These are phyloP conservation scores for Cubamyces lactineus DNA, from an alignment of 768 basidiomycete genomes.

Conservation along the genomic window DNA sequence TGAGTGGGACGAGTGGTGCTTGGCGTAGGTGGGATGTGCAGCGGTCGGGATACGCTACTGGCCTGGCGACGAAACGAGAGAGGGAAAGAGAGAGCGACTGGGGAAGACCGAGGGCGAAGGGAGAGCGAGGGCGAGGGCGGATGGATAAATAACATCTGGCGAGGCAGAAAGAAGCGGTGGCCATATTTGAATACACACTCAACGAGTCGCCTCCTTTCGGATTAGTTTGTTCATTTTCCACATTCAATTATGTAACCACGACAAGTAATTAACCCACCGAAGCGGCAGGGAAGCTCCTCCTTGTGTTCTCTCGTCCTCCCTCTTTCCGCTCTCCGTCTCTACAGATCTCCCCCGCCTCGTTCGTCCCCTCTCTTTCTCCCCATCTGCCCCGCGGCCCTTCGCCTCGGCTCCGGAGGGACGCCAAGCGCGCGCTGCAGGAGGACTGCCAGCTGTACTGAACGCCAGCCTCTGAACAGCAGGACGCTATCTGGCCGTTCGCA, in stretches of 20 bases:
- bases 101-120: slow-evolving; percentile 16
- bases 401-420: not conserved
- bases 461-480: too few relatives aligned
- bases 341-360: too few relatives aligned
- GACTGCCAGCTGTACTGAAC: too few relatives aligned
- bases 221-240: slow-evolving; percentile 22
- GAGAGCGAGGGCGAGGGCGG: slow-evolving; percentile 5
- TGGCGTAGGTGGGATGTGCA: not conserved
- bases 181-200: slow-evolving; percentile 26
- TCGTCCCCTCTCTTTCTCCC: not conserved
- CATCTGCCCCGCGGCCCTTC: not conserved
- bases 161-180: slow-evolving; percentile 24
- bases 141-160: slow-evolving; percentile 28
- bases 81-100: slow-evolving; percentile 16
- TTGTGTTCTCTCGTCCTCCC: slow-evolving; percentile 6
- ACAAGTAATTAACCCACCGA: slow-evolving; percentile 20
- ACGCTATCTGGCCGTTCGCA: too few relatives aligned
- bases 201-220: slow-evolving; percentile 25
- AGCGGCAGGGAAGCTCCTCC: slow-evolving; percentile 23
- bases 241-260: slow-evolving; percentile 22
- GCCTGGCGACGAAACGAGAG: slow-evolving; percentile 2
- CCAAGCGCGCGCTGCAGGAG: too few relatives aligned
- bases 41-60: not conserved
- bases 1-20: not conserved
- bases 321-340: not conserved